Conservation (phyloP, 768 basidiomycete species). For the Boletus rex-veris region DNA sequence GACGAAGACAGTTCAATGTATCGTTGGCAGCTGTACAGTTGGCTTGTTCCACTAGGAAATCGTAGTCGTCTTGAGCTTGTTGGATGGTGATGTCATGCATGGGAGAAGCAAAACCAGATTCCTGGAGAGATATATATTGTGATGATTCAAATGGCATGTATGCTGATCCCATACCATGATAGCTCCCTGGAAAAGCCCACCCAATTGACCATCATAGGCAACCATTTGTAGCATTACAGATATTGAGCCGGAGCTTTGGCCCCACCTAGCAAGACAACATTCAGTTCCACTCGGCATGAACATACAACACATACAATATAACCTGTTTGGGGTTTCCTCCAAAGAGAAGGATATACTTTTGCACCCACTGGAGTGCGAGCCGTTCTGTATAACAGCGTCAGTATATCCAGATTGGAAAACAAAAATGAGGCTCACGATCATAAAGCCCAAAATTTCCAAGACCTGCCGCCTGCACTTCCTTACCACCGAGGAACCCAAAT, state of each 20-base stretch:
- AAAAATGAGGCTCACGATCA: constrained; percentile 27
- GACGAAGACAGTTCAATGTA: constrained; percentile 17
- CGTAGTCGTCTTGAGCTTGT: constrained; percentile 11
- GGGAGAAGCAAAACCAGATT: constrained; percentile 12
- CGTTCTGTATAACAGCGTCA: not conserved
- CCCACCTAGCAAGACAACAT: not conserved
- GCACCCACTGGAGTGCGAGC: not conserved
- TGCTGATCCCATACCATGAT: constrained; percentile 11
- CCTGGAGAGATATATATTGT: not conserved
- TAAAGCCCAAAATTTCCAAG: constrained; percentile 16
- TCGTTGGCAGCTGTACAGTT: constrained; percentile 10
- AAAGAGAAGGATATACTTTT: not conserved
- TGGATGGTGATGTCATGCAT: constrained; percentile 1
- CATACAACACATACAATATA: constrained; percentile 12
- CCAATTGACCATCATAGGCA: constrained; percentile 2
- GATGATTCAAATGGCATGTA: not conserved
- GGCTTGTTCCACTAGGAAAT: constrained; percentile 11
- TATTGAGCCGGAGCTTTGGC: not conserved
- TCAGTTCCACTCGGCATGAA: not conserved
- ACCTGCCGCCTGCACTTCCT: constrained; percentile 1
- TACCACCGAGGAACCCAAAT: constrained; percentile 29
- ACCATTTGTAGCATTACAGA: constrained; percentile 4
- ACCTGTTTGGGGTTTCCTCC: not conserved
- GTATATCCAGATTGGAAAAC: not conserved
- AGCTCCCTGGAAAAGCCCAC: constrained; percentile 18